Conservation (phyloP, 257 asterid genomes). For the Scutellaria minor region DNA sequence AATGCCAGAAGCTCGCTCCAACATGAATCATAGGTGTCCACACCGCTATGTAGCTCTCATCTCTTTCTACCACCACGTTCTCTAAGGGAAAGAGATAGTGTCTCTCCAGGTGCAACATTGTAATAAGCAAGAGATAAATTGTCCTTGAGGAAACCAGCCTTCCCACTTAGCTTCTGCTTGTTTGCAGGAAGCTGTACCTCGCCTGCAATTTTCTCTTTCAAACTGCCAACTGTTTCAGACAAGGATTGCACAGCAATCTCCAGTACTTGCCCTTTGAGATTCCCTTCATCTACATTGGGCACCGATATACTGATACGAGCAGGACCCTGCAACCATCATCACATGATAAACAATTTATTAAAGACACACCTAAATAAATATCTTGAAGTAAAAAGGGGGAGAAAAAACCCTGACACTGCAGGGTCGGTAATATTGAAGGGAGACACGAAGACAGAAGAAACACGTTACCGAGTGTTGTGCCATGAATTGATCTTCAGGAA, state of each 20-base stretch:
- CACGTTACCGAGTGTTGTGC: slow-evolving; percentile 68
- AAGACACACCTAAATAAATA: background rate
- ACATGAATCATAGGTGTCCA: slow-evolving; percentile 44
- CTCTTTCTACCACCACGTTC: slow-evolving; percentile 99
- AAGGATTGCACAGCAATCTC: slow-evolving; percentile 78
- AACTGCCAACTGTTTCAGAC: slow-evolving; percentile 78
- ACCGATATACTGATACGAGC: slow-evolving; percentile 69
- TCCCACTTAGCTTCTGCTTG: slow-evolving; percentile 97
- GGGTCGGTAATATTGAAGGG: background rate
- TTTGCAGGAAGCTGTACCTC: slow-evolving; percentile 94
- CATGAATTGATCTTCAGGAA: slow-evolving; percentile 90
- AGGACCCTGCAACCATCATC: slow-evolving; percentile 72
- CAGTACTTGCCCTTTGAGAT: slow-evolving; percentile 83
- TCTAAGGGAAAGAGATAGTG: slow-evolving; percentile 80
- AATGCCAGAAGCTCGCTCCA: slow-evolving; percentile 34
- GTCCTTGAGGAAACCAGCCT: slow-evolving; percentile 98
- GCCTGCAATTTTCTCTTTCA: slow-evolving; percentile 94
- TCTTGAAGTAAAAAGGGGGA: background rate
- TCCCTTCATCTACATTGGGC: slow-evolving; percentile 90
- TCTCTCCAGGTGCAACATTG: slow-evolving; percentile 75
- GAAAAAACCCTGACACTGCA: background rate
- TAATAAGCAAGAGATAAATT: slow-evolving; percentile 92
- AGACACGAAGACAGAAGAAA: background rate
- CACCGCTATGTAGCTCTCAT: slow-evolving; percentile 55
- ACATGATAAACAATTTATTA: slow-evolving; percentile 19